Base-by-base conservation (phyloP, 805 yeast species). In the Starmerella vaccinii region DNA sequence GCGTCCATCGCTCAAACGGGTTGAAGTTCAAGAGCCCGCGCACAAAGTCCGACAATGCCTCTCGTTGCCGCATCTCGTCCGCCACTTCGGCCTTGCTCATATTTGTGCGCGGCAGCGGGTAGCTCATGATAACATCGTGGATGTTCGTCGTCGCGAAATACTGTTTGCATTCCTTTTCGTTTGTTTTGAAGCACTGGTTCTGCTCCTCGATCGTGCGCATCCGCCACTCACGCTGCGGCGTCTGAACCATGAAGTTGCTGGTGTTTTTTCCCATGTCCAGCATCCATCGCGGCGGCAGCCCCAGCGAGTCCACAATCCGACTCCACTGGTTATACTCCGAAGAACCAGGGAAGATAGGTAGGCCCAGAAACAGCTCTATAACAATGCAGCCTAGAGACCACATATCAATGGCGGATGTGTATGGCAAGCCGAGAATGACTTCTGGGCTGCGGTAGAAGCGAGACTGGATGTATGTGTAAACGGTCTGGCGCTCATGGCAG, bases 321-420 rank as follows among this genome's bases (percentile, higher is more conserved):
- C 78, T 73, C 40, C 94, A 69, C 66, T 90, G 97, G 63, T 90
- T 88, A 66, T 81, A 92, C 66, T 92, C 98, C 0, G 95, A 84
- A 3, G 88, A 76, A 3, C 98, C 98, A 0, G 98, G 97, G 60
- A 90, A 87, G 58, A 90, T 73, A 1, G 98, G 98, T 50, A 90
- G 72, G 0, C 98, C 98, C 47, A 90, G 67, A 58, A 84, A 89
- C 44, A 90, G 69, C 65, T 92, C 99, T 1, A 92, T 94, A 30
- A 87, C 78, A 46, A 92, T 86, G 63, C 97, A 84, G 0, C 95
- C 98, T 40, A 89, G 70, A 0, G 97, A 90, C 99, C 99, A 92
- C 80, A 90, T 87, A 65, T 90, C 98, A 48, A 92, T 90, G 6
- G 95, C 80, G 9, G 95, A 78, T 0, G 95, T 84, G 63, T 92